A percentile compares a stretch with the other conserved stretches of the same genome.
phyloP scores from a whole-genome alignment of 1,284 basidiomycete species.

The Trametes pubescens region DNA sequence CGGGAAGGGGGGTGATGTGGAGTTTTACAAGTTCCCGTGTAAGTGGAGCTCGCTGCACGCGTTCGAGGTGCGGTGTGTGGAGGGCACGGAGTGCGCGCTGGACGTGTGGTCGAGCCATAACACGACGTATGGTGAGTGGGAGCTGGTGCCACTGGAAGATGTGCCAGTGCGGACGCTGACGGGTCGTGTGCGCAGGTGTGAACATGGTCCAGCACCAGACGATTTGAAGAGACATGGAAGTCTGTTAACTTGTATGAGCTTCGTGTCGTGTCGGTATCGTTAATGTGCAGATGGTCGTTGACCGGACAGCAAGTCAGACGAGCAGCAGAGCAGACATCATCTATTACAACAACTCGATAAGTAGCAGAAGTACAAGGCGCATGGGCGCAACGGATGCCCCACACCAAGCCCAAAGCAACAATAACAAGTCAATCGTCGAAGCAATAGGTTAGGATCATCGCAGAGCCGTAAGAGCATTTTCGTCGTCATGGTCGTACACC shows the following conservation, averaged over 20 bases:
- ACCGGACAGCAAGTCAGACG: neutral
- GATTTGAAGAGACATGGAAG: neutral
- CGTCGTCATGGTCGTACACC: neutral
- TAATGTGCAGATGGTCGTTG: too few relatives aligned
- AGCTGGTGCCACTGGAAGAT: too few relatives aligned
- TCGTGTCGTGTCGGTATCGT: too few relatives aligned
- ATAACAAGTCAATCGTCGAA: neutral
- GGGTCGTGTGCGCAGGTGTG: neutral
- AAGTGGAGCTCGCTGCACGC: slow-evolving; percentile 26
- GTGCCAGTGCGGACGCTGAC: neutral
- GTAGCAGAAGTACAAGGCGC: neutral
- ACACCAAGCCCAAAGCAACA: neutral
- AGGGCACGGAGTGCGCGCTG: slow-evolving; percentile 23
- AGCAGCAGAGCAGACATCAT: neutral
- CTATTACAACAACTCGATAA: neutral
- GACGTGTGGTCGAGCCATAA: slow-evolving; percentile 35
- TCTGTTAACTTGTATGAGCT: too few relatives aligned
- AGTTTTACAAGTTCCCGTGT: slow-evolving; percentile 28
- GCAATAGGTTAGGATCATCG: neutral
- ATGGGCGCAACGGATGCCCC: neutral
- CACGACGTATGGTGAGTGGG: slow-evolving; percentile 28
- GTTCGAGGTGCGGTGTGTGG: slow-evolving; percentile 31
- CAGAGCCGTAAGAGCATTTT: neutral
- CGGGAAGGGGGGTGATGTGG: slow-evolving; percentile 15
- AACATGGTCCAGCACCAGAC: slow-evolving; percentile 17